phyloP scores from a whole-genome alignment of 805 yeast genomes.

The Kazachstania bromeliacearum region DNA sequence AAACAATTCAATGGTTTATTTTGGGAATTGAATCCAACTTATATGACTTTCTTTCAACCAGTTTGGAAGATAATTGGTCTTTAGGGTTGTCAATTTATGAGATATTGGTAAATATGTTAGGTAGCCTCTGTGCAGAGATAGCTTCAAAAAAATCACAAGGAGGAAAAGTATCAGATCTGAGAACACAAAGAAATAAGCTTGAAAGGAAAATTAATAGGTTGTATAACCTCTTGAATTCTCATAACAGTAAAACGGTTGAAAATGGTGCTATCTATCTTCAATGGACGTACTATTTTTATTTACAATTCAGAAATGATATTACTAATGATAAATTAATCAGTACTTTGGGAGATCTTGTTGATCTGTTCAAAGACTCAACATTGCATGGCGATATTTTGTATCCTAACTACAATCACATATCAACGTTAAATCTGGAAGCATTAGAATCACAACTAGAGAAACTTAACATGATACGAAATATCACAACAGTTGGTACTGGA shows the following conservation, averaged over 20 bases:
- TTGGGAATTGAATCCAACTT: constrained; percentile 24
- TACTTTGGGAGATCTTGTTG: constrained; percentile 19
- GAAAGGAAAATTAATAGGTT: constrained; percentile 41
- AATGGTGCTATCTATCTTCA: constrained; percentile 29
- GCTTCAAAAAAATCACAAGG: constrained; percentile 24
- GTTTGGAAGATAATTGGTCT: constrained; percentile 8
- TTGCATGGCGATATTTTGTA: constrained; percentile 30
- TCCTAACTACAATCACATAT: constrained; percentile 53
- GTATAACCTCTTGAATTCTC: constrained; percentile 32
- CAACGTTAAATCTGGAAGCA: constrained; percentile 40
- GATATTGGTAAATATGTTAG: constrained; percentile 36
- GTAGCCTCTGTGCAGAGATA: constrained; percentile 27
- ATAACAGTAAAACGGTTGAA: constrained; percentile 9
- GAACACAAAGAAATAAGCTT: constrained; percentile 35
- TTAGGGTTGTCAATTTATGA: constrained; percentile 36
- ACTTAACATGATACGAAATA: constrained; percentile 45
- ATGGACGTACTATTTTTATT: constrained; percentile 42
- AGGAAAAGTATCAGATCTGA: constrained; percentile 26
- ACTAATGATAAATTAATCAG: constrained; percentile 27
- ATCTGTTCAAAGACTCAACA: constrained; percentile 8
- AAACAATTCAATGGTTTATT: constrained; percentile 27
- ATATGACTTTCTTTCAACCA: constrained; percentile 13
- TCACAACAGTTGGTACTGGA: constrained; percentile 19
- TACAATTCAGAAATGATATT: constrained; percentile 34
- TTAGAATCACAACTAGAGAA: constrained; percentile 60